These are phyloP conservation scores for Fusarium hainanense DNA, from an alignment of 2,329 filamentous ascomycete genomes.

Conservation along the genomic window DNA sequence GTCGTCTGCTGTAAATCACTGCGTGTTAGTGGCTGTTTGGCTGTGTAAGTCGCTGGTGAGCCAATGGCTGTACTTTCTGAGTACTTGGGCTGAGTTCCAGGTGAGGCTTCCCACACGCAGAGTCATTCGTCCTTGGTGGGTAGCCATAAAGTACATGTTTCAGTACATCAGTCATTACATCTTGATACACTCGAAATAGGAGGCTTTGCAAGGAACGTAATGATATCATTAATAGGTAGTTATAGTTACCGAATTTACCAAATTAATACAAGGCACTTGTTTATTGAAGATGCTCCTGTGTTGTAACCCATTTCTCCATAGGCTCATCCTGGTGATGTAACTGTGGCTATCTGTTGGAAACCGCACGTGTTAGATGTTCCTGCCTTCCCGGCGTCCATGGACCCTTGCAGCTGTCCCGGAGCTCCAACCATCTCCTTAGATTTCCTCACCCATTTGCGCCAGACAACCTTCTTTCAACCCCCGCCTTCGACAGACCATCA, in stretches of 20 bases:
- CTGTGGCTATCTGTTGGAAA: slow-evolving; percentile 7
- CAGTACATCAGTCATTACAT: slow-evolving; percentile 8
- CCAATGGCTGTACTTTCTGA: slow-evolving; percentile 23
- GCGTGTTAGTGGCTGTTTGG: slow-evolving; percentile 34
- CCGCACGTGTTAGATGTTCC: slow-evolving; percentile 27
- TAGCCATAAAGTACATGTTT: slow-evolving; percentile 29
- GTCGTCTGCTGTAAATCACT: slow-evolving; percentile 39
- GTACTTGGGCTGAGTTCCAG: slow-evolving; percentile 31
- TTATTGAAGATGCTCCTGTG: background rate
- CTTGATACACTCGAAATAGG: background rate
- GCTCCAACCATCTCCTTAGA: slow-evolving; percentile 33
- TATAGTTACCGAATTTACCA: background rate
- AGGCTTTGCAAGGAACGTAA: slow-evolving; percentile 4
- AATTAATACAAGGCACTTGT: background rate
- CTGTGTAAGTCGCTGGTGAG: slow-evolving; percentile 30
- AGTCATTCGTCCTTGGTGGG: slow-evolving; percentile 13
- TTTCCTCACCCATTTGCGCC: slow-evolving; percentile 27
- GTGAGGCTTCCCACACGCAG: slow-evolving; percentile 22
- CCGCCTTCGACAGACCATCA: slow-evolving; percentile 27
- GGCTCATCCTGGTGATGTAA: slow-evolving; percentile 1
- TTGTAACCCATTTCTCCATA: background rate
- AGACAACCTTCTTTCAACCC: slow-evolving; percentile 39
- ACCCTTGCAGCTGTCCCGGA: slow-evolving; percentile 39
- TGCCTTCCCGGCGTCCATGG: slow-evolving; percentile 16
- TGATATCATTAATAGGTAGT: slow-evolving; percentile 15